Evolutionary conservation across 2,329 filamentous ascomycete species (phyloP).

Genomic region (Calonectria hawksworthii): DNA sequence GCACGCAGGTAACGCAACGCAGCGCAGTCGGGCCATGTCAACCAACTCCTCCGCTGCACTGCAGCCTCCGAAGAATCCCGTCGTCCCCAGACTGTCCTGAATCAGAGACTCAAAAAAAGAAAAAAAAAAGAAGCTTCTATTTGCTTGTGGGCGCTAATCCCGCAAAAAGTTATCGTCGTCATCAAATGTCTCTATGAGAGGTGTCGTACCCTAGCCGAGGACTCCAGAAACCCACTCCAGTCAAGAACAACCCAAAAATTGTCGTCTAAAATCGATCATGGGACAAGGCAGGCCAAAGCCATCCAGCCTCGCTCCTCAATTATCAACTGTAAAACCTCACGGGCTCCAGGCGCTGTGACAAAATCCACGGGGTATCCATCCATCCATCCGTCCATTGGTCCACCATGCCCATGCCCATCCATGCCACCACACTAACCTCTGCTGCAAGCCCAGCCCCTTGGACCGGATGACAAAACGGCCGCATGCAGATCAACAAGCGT

Average conservation of each 20-base stretch:
- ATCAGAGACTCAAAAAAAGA: not conserved
- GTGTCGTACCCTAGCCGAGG: constrained; percentile 17
- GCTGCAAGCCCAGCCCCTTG: constrained; percentile 23
- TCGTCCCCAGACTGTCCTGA: not conserved
- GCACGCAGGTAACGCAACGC: not conserved
- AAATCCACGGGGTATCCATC: constrained; percentile 40
- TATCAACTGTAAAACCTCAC: constrained; percentile 22
- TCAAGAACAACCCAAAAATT: constrained; percentile 12
- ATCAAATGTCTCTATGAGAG: constrained; percentile 13
- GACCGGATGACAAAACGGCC: constrained; percentile 28
- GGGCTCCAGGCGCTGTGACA: constrained; percentile 19
- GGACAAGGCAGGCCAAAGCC: not conserved
- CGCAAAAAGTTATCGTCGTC: constrained; percentile 2
- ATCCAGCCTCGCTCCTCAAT: constrained; percentile 7
- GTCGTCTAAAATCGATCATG: constrained; percentile 13
- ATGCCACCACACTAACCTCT: constrained; percentile 16
- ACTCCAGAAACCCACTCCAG: constrained; percentile 24
- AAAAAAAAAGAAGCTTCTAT: constrained; percentile 3
- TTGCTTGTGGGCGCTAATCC: constrained; percentile 7
- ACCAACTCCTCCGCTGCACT: constrained; percentile 7
- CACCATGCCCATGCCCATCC: not conserved
- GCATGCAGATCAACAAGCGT: constrained; percentile 34
- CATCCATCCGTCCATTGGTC: constrained; percentile 29
- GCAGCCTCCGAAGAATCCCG: constrained; percentile 12
- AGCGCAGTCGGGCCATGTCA: constrained; percentile 1